Evolutionary conservation across 495 filamentous ascomycete species (phyloP), one percentile per base, ranked within the genome.

Genomic region (Pseudotulostoma volvatum): DNA sequence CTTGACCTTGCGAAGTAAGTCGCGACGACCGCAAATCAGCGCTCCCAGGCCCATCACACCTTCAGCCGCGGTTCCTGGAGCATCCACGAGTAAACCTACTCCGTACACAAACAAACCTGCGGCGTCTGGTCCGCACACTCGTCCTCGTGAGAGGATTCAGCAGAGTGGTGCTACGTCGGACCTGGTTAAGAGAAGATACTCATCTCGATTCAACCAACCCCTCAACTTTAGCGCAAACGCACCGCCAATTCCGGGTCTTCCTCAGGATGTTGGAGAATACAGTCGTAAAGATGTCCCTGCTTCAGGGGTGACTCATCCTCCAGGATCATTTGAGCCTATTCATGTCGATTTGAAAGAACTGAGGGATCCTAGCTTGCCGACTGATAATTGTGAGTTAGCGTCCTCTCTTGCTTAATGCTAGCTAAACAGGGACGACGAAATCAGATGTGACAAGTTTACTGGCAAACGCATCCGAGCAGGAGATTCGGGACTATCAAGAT

Each of bases 121-220:
- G 41, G 51, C 54, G 36, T 42, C 51, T 21, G 36, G 46, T 31
- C 47, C 44, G 15, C 42, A 48, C 51, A 48, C 60, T 42, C 38
- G 38, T 14, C 52, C 49, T 9, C 59, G 51, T 18, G 58, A 59
- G 34, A 48, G 51, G 36, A 50, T 49, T 36, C 53, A 52, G 25
- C 49, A 49, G 39, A 59, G 52, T 33, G 59, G 56, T 51, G 43
- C 82, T 62, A 93, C 87, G 2, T 78, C 84, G 15, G 92, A 99
- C 56, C 65, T 96, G 35, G 92, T 99, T 36, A 96, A 96, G 60
- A 68, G 83, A 41, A 68, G 90, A 39, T 96, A 95, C 56, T 96
- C 90, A 13, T 85, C 85, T 19, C 73, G 87, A 36, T 94, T 94
- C 55, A 82, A 82, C 45, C 73, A 79, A 36, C 59, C 77, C 8